These are phyloP conservation scores for Coemansia sp. DNA, from an alignment of 192 early-diverging fungal genomes.

Conservation along the genomic window DNA sequence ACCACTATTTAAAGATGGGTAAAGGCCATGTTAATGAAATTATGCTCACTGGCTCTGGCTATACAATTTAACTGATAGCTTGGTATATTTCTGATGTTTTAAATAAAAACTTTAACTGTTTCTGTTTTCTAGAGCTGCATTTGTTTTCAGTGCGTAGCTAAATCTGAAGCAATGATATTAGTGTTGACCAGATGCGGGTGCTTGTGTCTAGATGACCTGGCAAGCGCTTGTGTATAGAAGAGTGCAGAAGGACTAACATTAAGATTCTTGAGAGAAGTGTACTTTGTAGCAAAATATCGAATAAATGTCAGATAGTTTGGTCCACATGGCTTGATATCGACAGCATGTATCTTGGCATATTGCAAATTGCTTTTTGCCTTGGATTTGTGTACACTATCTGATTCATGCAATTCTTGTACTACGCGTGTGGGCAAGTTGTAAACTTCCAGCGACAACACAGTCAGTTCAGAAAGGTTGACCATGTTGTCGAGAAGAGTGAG, in stretches of 20 bases:
- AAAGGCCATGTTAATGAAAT: neutral
- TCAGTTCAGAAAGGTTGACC: neutral
- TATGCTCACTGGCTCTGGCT: neutral
- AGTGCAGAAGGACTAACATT: constrained; percentile 2
- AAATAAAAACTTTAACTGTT: too few species aligned
- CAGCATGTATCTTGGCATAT: constrained; percentile 3
- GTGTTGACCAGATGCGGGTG: neutral
- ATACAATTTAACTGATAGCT: neutral
- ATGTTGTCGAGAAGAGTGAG: neutral
- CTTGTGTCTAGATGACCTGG: neutral
- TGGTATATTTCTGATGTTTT: too few species aligned
- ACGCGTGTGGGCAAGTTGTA: neutral
- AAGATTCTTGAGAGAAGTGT: constrained; percentile 2
- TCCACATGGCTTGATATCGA: neutral
- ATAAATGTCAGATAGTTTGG: constrained; percentile 8
- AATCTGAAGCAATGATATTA: neutral
- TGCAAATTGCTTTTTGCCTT: neutral
- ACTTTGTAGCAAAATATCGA: neutral
- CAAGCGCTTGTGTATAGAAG: neutral
- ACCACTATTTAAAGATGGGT: neutral
- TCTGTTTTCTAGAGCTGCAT: too few species aligned
- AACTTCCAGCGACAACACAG: neutral
- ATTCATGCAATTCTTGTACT: neutral
- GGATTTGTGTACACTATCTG: too few species aligned
- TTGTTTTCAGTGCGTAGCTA: too few species aligned